Evolutionary conservation across 2,329 filamentous ascomycete genomes (phyloP).

Genomic region (Mycosphaerelloides madeirae): DNA sequence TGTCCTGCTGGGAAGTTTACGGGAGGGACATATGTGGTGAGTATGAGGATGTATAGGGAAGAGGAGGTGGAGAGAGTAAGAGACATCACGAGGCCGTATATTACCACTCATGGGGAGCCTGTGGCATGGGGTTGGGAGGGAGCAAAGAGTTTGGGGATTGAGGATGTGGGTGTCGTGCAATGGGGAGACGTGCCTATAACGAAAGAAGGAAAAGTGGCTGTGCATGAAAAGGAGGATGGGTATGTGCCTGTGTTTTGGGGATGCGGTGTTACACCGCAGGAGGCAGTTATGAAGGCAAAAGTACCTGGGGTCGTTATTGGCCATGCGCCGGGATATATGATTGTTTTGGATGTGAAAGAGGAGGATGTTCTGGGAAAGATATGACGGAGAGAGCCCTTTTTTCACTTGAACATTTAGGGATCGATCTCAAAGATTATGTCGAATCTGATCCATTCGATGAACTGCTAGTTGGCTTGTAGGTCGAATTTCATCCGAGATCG

Average conservation of each 20-base stretch:
- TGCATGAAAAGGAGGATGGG: conserved; percentile 30
- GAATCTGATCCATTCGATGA: too few species aligned
- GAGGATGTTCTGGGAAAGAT: conserved; percentile 32
- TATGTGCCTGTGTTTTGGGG: conserved; percentile 58
- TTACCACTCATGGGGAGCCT: conserved; percentile 59
- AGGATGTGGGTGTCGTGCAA: conserved; percentile 49
- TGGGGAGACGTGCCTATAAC: conserved; percentile 52
- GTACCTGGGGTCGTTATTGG: conserved; percentile 55
- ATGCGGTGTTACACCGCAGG: conserved; percentile 63
- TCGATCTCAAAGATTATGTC: too few species aligned
- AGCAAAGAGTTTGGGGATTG: conserved; percentile 49
- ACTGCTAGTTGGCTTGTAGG: too few species aligned
- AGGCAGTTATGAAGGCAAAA: conserved; percentile 55
- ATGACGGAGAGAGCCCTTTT: not conserved
- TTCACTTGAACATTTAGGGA: too few species aligned
- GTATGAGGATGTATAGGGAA: conserved; percentile 56
- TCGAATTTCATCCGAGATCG: too few species aligned
- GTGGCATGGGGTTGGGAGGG: conserved; percentile 62
- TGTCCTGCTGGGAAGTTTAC: conserved; percentile 56
- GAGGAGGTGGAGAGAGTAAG: conserved; percentile 51
- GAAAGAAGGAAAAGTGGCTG: conserved; percentile 23
- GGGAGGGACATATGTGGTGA: conserved; percentile 54
- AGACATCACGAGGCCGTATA: conserved; percentile 52
- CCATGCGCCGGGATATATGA: conserved; percentile 60
- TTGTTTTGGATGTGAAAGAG: conserved; percentile 52